Evolutionary conservation across 768 basidiomycete genomes (phyloP), one percentile per base, ranked within the genome.

Genomic region (Flagelloscypha sp.): DNA sequence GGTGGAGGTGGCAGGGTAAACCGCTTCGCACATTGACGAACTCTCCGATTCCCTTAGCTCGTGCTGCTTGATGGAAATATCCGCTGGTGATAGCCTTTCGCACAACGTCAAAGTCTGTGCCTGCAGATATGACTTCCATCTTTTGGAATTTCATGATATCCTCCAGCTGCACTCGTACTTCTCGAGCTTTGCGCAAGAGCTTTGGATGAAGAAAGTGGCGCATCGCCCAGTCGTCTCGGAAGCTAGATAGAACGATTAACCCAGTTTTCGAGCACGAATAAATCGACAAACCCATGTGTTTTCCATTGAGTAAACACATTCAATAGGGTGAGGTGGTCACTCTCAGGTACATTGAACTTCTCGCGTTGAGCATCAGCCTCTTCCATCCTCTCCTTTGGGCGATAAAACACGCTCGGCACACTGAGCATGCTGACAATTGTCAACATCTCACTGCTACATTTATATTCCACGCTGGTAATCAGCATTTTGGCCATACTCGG

Each of bases 111-210:
- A 90, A 98, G 54, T 98, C 92, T 0, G 93, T 97, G 6, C 94
- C 94, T 24, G 79, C 82, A 5, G 90, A 89, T 47, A 88, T 74
- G 15, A 89, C 58, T 31, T 85, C 86, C 84, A 98, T 88, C 65
- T 97, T 97, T 61, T 97, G 93, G 58, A 87, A 85, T 52, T 95
- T 94, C 92, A 97, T 97, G 57, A 99, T 98, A 52, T 99, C 95
- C 53, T 97, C 93, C 11, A 99, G 72, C 62, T 99, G 95, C 3
- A 73, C 76, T 20, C 95, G 79, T 24, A 99, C 95, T 64, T 99
- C 95, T 20, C 94, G 73, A 5, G 87, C 86, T 59, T 99, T 99
- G 27, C 94, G 70, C 23, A 99, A 71, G 25, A 97, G 69, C 56
- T 98, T 98, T 0, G 94, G 94, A 54, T 99, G 95, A 34, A 98